These are phyloP conservation scores for Monilinia vaccinii-corymbosi DNA, from an alignment of 2,329 filamentous ascomycete genomes.

Conservation along the genomic window DNA sequence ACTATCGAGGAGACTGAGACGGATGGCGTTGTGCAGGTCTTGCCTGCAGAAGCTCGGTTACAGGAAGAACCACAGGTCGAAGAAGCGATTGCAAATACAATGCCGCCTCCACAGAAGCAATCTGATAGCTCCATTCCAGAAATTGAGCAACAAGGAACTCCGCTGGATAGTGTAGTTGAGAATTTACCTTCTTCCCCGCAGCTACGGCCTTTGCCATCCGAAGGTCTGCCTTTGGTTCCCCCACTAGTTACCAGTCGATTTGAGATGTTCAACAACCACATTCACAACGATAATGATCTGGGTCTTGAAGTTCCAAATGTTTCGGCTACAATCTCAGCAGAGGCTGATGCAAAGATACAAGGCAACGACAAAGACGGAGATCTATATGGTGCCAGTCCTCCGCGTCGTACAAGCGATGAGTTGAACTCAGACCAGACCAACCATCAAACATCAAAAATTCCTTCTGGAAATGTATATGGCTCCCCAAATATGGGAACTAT, in stretches of 20 bases:
- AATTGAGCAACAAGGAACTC: not conserved
- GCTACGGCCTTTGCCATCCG: constrained; percentile 21
- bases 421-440: not conserved
- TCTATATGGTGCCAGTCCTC: constrained; percentile 16
- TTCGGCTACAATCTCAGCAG: not conserved
- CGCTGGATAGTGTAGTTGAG: not conserved
- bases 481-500: not conserved
- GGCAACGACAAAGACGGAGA: constrained; percentile 9
- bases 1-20: not conserved
- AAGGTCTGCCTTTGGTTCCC: constrained; percentile 24
- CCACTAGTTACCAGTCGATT: constrained; percentile 16
- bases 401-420: not conserved
- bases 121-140: not conserved
- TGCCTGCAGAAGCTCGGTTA: not conserved
- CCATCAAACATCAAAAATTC: not conserved
- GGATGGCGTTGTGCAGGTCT: not conserved
- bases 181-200: constrained; percentile 20
- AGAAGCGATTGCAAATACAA: not conserved
- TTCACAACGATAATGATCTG: not conserved
- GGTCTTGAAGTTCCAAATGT: not conserved
- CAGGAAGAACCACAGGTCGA: not conserved
- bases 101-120: not conserved
- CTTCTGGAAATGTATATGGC: not conserved
- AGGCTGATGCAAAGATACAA: not conserved
- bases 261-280: not conserved